These are phyloP conservation scores for Kuraishia floccosa DNA, from an alignment of 805 yeast species.

Conservation along the genomic window DNA sequence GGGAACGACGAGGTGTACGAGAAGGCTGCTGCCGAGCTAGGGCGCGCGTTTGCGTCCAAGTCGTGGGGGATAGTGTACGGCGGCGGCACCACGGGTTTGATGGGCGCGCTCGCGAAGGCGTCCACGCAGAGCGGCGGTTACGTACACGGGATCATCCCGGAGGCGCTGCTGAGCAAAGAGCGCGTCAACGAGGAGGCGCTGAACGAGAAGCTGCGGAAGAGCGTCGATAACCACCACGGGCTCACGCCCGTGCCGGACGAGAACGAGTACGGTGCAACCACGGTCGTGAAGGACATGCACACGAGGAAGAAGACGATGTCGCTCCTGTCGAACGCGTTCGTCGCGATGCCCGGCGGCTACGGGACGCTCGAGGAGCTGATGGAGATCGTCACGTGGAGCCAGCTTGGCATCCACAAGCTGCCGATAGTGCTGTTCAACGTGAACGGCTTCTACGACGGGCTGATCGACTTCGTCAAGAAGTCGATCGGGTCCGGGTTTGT, in stretches of 20 bases:
- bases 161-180: constrained; percentile 67
- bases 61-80: constrained; percentile 79
- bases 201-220: constrained; percentile 35
- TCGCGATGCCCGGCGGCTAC: constrained; percentile 88
- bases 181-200: constrained; percentile 29
- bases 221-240: constrained; percentile 55
- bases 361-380: constrained; percentile 85
- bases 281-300: constrained; percentile 82
- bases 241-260: constrained; percentile 53
- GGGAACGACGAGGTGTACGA: constrained; percentile 45
- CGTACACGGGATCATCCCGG: constrained; percentile 84
- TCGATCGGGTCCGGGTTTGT: constrained; percentile 61
- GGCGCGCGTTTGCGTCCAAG: constrained; percentile 40
- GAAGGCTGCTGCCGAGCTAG: constrained; percentile 46
- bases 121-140: constrained; percentile 47
- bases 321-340: constrained; percentile 72
- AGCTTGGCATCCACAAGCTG: constrained; percentile 73
- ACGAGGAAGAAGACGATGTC: constrained; percentile 84
- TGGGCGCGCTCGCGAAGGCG: constrained; percentile 67
- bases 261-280: constrained; percentile 59
- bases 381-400: constrained; percentile 89
- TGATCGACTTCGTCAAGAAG: constrained; percentile 47
- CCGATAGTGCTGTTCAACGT: constrained; percentile 73
- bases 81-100: constrained; percentile 80
- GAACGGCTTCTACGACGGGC: constrained; percentile 69